Percentiles rank a stretch among this genome's conserved stretches.
These are phyloP conservation scores for Anthracocystis setariae DNA, from an alignment of 1,284 basidiomycete genomes.

Conservation along the genomic window DNA sequence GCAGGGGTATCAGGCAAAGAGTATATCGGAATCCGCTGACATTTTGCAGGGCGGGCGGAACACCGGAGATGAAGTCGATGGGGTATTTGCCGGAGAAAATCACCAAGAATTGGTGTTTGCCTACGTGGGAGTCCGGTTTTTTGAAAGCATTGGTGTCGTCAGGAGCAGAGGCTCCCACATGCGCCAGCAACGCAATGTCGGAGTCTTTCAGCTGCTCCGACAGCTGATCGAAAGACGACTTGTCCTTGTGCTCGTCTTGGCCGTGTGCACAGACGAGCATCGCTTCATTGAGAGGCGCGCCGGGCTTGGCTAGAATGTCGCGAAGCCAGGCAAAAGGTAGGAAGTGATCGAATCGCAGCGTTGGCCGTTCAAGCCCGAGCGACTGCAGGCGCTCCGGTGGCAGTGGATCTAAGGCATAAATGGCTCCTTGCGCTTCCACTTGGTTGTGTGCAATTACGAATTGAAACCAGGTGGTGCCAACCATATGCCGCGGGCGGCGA, in stretches of 20 bases:
- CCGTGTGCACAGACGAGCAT: conserved; percentile 27
- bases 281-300: conserved; percentile 6
- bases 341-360: conserved; percentile 24
- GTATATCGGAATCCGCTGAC: conserved; percentile 11
- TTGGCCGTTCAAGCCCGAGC: conserved; percentile 11
- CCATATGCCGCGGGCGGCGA: not conserved
- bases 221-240: conserved; percentile 22
- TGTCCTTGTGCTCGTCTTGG: not conserved
- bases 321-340: conserved; percentile 32
- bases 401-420: conserved; percentile 10
- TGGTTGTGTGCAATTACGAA: conserved; percentile 15
- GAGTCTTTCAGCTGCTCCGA: conserved; percentile 24
- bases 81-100: conserved; percentile 36
- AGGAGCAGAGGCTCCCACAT: not conserved
- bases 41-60: conserved; percentile 14
- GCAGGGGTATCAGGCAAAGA: conserved; percentile 26
- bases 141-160: not conserved
- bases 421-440: conserved; percentile 15
- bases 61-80: conserved; percentile 22
- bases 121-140: not conserved
- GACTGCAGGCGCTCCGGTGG: conserved; percentile 7
- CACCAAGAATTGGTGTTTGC: conserved; percentile 19
- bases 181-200: conserved; percentile 29
- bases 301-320: conserved; percentile 15
- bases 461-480: conserved; percentile 6